Conservation (phyloP, 23 red algal species). For the Gracilaria caudata region DNA sequence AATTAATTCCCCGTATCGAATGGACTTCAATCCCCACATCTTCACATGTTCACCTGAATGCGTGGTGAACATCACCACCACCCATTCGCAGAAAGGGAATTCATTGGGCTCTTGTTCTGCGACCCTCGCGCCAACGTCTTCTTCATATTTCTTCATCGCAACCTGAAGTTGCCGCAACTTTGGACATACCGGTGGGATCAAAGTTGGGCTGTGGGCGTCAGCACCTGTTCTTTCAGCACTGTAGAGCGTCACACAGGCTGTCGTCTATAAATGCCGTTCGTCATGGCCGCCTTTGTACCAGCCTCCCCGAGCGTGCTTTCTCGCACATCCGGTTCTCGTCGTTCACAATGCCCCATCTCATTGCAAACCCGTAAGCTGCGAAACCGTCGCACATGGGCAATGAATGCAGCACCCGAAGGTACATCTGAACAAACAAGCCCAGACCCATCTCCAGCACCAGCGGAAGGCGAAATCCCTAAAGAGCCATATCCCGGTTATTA, state of each 20-base stretch:
- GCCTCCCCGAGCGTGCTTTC: neutral
- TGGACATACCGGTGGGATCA: too few relatives aligned
- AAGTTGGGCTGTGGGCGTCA: neutral
- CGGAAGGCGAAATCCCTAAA: conserved; percentile 9
- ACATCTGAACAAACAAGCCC: neutral
- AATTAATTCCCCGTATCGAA: neutral
- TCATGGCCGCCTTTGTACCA: conserved; percentile 11
- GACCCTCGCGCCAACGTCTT: too few relatives aligned
- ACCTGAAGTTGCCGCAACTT: neutral
- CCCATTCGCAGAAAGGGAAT: neutral
- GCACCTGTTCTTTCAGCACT: neutral
- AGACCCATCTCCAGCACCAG: neutral
- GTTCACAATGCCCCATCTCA: neutral
- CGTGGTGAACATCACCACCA: neutral
- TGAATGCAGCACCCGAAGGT: conserved; percentile 6
- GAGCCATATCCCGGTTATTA: conserved; percentile 65
- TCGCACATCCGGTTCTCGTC: neutral
- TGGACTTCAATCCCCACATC: neutral
- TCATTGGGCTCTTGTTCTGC: too few relatives aligned
- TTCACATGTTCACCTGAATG: too few relatives aligned
- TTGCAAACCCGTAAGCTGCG: neutral
- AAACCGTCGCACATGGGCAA: neutral
- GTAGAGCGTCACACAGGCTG: neutral
- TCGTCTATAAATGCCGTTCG: neutral
- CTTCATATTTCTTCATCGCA: too few relatives aligned